These are phyloP conservation scores for Chaetomium cochliodes DNA, from an alignment of 495 filamentous ascomycete species.

Conservation along the genomic window DNA sequence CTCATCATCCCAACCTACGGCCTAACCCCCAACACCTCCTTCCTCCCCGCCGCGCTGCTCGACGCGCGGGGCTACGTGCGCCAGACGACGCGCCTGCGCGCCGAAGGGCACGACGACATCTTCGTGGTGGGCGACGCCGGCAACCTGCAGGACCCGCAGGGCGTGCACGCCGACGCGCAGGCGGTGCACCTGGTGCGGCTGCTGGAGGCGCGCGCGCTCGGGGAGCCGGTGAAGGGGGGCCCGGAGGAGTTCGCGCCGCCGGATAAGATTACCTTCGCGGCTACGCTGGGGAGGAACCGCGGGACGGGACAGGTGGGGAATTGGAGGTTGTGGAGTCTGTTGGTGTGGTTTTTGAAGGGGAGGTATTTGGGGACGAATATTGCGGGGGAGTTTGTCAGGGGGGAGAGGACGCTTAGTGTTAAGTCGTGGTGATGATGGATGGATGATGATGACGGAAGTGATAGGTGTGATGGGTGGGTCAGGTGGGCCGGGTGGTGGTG, in stretches of 20 bases:
- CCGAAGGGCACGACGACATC: constrained; percentile 37
- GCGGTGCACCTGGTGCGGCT: constrained; percentile 32
- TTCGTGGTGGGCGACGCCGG: constrained; percentile 47
- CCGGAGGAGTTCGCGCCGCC: constrained; percentile 27
- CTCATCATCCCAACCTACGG: constrained; percentile 48
- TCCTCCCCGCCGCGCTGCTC: constrained; percentile 36
- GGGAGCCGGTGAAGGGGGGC: background rate
- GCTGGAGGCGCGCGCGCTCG: constrained; percentile 25
- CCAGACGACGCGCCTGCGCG: constrained; percentile 40
- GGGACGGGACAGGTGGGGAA: constrained; percentile 54
- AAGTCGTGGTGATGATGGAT: constrained; percentile 22
- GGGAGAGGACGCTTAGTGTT: constrained; percentile 21
- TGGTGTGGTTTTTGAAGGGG: constrained; percentile 51
- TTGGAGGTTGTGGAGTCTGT: constrained; percentile 42
- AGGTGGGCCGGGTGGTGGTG: too few relatives aligned
- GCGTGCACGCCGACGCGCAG: constrained; percentile 28
- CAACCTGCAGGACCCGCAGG: constrained; percentile 31
- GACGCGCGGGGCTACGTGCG: constrained; percentile 36
- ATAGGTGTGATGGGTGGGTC: background rate
- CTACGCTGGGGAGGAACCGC: constrained; percentile 46
- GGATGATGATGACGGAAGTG: background rate
- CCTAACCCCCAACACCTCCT: constrained; percentile 44
- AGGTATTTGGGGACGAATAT: constrained; percentile 34
- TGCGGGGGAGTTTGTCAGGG: constrained; percentile 24
- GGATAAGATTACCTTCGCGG: constrained; percentile 32